Conservation (phyloP, 2,329 filamentous ascomycete species). For the Fusarium gaditjirri region DNA sequence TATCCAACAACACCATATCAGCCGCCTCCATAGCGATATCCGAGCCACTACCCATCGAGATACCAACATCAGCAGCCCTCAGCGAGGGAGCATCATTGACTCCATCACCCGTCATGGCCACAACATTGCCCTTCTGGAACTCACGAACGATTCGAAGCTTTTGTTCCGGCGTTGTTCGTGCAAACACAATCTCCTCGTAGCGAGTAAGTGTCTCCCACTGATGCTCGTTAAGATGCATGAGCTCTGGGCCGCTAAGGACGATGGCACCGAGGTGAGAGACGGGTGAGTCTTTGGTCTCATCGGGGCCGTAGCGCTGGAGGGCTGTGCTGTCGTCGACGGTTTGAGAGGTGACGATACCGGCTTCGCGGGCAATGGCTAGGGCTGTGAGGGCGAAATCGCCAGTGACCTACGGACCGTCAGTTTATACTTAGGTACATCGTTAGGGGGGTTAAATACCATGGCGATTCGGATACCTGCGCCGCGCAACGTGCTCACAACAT, state of each 20-base stretch:
- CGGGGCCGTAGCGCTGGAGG: conserved; percentile 52
- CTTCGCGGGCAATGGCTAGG: conserved; percentile 76
- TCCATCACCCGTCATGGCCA: conserved; percentile 88
- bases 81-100: conserved; percentile 89
- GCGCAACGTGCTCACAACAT: conserved; percentile 72
- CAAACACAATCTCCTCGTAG: conserved; percentile 79
- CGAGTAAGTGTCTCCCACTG: conserved; percentile 74
- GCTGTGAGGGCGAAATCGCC: conserved; percentile 82
- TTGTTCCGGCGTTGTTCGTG: conserved; percentile 80
- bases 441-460: conserved; percentile 64
- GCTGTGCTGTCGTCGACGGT: conserved; percentile 64
- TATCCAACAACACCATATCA: conserved; percentile 83
- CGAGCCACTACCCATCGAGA: conserved; percentile 82
- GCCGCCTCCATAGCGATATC: conserved; percentile 86
- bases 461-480: conserved; percentile 79
- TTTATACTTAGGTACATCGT: no score
- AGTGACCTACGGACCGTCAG: conserved; percentile 52
- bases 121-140: conserved; percentile 73
- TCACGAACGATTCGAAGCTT: conserved; percentile 83
- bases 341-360: conserved; percentile 72
- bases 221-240: conserved; percentile 71
- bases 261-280: conserved; percentile 57
- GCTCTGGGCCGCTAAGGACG: conserved; percentile 72
- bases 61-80: conserved; percentile 82
- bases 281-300: neutral